Conservation (phyloP, 495 filamentous ascomycete species). For the Lasiosphaeria ovina region DNA sequence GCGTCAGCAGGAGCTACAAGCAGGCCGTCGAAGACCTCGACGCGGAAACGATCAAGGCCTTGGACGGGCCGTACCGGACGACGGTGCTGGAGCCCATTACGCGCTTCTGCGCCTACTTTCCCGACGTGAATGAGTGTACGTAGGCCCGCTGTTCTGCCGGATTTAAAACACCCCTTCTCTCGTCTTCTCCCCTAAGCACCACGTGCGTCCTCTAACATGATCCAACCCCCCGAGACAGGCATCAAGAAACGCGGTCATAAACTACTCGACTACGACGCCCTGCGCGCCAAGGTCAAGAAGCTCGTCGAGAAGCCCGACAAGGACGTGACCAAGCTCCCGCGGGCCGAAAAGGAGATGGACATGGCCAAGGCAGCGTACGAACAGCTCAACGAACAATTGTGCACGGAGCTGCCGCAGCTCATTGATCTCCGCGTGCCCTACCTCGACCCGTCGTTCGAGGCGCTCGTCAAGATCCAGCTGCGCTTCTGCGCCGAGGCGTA, state of each 20-base stretch:
- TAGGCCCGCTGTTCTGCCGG: not conserved
- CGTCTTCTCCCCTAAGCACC: not conserved
- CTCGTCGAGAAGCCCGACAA: conserved; percentile 98
- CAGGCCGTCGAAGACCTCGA: conserved; percentile 97
- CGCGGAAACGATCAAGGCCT: conserved; percentile 94
- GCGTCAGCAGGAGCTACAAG: conserved; percentile 94
- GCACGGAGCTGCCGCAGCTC: conserved; percentile 88
- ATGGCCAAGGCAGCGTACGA: conserved; percentile 93
- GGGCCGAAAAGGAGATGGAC: conserved; percentile 90
- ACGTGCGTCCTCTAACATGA: not conserved
- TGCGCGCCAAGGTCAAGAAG: conserved; percentile 94
- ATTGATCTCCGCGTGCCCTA: conserved; percentile 97
- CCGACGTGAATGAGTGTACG: conserved; percentile 95
- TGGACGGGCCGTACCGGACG: conserved; percentile 94
- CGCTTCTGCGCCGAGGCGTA: conserved; percentile 98
- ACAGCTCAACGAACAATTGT: conserved; percentile 91
- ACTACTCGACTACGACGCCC: conserved; percentile 93
- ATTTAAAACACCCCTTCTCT: not conserved
- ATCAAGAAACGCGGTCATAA: conserved; percentile 99
- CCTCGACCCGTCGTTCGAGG: conserved; percentile 93
- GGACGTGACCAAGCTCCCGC: conserved; percentile 89
- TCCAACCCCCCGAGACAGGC: conserved; percentile 39
- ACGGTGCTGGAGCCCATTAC: conserved; percentile 94
- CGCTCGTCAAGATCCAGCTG: conserved; percentile 96
- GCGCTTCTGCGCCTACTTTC: conserved; percentile 96